Percentiles rank a stretch among this genome's conserved stretches.
Evolutionary conservation across 2,329 filamentous ascomycete species (phyloP).

Genomic region (Aureobasidium sp.): DNA sequence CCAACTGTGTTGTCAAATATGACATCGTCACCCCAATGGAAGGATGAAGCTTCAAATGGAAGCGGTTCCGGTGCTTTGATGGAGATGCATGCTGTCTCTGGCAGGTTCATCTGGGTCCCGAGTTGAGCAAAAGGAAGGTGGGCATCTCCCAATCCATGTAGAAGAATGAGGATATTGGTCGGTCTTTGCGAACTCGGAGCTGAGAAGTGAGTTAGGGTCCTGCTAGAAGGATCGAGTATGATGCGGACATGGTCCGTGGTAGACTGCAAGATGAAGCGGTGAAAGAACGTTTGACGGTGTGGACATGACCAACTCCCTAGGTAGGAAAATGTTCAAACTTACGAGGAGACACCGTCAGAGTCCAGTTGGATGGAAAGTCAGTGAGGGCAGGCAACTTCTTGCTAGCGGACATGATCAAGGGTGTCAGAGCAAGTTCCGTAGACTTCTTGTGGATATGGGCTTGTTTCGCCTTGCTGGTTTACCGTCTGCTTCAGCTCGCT

Average conservation of each 20-base stretch:
- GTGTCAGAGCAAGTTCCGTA: background rate
- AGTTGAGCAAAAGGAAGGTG: conserved; percentile 62
- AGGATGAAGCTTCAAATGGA: conserved; percentile 61
- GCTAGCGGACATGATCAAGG: background rate
- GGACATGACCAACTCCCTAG: background rate
- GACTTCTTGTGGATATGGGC: background rate
- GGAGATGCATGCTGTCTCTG: conserved; percentile 69
- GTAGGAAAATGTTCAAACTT: conserved; percentile 23
- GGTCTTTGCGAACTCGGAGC: conserved; percentile 49
- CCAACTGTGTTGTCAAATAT: conserved; percentile 46
- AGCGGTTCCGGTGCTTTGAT: conserved; percentile 64
- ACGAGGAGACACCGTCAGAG: conserved; percentile 40
- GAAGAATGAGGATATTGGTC: conserved; percentile 69
- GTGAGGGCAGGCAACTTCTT: conserved; percentile 34
- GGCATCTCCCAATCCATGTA: conserved; percentile 79
- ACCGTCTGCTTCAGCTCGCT: background rate
- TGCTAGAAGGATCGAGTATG: background rate
- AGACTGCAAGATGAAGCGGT: background rate
- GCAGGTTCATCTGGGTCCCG: conserved; percentile 61
- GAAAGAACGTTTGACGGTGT: background rate
- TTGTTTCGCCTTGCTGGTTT: background rate
- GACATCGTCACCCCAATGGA: conserved; percentile 56
- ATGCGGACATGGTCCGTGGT: conserved; percentile 15
- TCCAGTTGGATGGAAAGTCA: conserved; percentile 38
- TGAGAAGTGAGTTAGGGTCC: conserved; percentile 21